phyloP scores from a whole-genome alignment of 148 eudicot species.

The Talinum fruticosum region DNA sequence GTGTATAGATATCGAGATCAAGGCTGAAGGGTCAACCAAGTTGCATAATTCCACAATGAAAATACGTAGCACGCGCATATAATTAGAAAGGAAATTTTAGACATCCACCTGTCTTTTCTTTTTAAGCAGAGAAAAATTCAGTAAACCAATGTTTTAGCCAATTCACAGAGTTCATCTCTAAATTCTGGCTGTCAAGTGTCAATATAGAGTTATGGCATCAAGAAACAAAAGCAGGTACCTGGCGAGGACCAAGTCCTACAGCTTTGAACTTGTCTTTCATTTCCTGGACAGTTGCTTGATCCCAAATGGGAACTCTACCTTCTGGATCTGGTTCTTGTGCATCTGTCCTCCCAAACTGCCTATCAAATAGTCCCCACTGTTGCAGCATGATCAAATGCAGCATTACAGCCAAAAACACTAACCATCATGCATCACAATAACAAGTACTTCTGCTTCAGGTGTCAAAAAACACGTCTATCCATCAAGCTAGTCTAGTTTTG shows the following conservation, averaged over 20 bases:
- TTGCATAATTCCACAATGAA: background rate
- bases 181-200: too few species aligned
- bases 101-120: background rate
- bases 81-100: background rate
- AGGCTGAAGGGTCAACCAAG: too few species aligned
- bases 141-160: too few species aligned
- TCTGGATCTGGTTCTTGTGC: constrained; percentile 92
- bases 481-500: constrained; percentile 7
- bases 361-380: constrained; percentile 96
- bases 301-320: constrained; percentile 91
- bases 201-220: too few species aligned
- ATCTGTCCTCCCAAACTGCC: constrained; percentile 77
- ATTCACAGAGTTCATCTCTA: too few species aligned
- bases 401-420: constrained; percentile 18
- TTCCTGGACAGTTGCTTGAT: constrained; percentile 76
- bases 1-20: too few species aligned
- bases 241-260: constrained; percentile 88
- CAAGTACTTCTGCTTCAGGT: background rate
- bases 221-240: constrained; percentile 40
- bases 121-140: background rate
- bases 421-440: constrained; percentile 9
- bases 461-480: background rate
- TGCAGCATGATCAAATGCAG: constrained; percentile 8
- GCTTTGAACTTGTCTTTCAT: constrained; percentile 85
- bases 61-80: background rate